phyloP scores from a whole-genome alignment of 352 stramenopile genomes.

The Saprolegnia parasitica region DNA sequence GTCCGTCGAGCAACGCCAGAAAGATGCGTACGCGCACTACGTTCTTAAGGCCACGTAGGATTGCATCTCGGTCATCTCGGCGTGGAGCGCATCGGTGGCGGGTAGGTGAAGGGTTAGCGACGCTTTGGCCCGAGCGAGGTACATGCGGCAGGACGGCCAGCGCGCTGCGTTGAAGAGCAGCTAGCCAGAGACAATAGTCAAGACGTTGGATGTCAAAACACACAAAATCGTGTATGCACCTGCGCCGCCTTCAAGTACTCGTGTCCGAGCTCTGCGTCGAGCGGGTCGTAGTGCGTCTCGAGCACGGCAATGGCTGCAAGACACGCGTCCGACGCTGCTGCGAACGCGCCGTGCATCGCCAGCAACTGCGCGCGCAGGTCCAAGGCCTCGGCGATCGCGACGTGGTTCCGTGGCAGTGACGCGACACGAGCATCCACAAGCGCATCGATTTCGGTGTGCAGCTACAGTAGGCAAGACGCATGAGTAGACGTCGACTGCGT shows the following conservation, averaged over 20 bases:
- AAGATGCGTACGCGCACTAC: background rate
- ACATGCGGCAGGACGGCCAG: background rate
- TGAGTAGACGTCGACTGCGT: too few relatives aligned
- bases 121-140: background rate
- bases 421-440: background rate
- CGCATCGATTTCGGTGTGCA: background rate
- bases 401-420: background rate
- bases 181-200: conserved; percentile 2
- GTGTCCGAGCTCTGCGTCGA: conserved; percentile 19
- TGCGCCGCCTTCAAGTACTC: conserved; percentile 21
- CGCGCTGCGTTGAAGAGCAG: conserved; percentile 10
- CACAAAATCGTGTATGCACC: too few relatives aligned
- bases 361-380: conserved; percentile 12
- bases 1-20: background rate
- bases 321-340: background rate
- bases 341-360: background rate
- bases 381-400: background rate
- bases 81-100: background rate
- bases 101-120: conserved; percentile 2
- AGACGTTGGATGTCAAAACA: too few relatives aligned
- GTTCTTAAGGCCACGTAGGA: background rate
- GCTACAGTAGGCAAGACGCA: too few relatives aligned
- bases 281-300: conserved; percentile 3
- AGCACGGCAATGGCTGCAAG: conserved; percentile 1
- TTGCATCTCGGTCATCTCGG: background rate